Evolutionary conservation across 495 filamentous ascomycete genomes (phyloP).

Genomic region (Penicillium angulare): DNA sequence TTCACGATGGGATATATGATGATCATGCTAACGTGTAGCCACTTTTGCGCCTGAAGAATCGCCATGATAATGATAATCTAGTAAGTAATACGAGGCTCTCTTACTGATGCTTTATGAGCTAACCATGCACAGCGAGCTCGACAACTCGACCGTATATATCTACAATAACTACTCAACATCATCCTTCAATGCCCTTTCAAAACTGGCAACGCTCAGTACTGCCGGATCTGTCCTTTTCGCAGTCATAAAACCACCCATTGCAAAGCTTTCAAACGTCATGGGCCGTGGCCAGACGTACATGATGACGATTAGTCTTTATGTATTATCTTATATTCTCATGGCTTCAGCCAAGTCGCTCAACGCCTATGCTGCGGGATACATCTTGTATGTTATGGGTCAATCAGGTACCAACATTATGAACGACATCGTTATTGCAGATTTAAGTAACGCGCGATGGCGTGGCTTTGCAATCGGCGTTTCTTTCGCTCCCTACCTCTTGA

Average conservation of each 20-base stretch:
- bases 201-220: conserved; percentile 41
- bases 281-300: conserved; percentile 46
- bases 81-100: conserved; percentile 19
- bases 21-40: neutral
- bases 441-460: conserved; percentile 46
- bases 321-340: conserved; percentile 46
- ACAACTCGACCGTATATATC: conserved; percentile 47
- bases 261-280: conserved; percentile 49
- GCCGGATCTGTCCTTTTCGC: conserved; percentile 45
- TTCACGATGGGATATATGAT: neutral
- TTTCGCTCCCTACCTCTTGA: conserved; percentile 47
- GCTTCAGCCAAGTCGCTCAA: conserved; percentile 43
- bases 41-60: conserved; percentile 22
- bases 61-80: conserved; percentile 49
- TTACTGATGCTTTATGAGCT: neutral
- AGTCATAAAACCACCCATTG: conserved; percentile 46
- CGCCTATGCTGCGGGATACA: conserved; percentile 42
- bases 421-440: conserved; percentile 46
- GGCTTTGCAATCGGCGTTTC: conserved; percentile 44
- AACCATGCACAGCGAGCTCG: conserved; percentile 31
- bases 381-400: conserved; percentile 47
- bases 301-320: conserved; percentile 41
- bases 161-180: conserved; percentile 49
- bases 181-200: conserved; percentile 40
- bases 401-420: conserved; percentile 48